Evolutionary conservation across 495 filamentous ascomycete species (phyloP).

Genomic region (Penicillium argentinense): DNA sequence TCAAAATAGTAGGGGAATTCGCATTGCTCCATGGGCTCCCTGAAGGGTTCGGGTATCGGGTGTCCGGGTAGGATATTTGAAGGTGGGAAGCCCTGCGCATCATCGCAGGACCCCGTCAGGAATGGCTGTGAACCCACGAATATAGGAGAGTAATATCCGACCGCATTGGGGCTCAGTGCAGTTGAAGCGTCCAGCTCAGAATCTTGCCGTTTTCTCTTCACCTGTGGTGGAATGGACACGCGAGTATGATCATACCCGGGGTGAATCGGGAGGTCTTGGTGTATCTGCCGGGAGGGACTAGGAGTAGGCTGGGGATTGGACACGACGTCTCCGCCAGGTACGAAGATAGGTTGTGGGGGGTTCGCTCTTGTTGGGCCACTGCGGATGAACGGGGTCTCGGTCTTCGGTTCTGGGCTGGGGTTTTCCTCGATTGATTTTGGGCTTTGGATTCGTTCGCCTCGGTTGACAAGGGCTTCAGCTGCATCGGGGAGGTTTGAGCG

Average conservation of each 20-base stretch:
- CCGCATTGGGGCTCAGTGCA: constrained; percentile 16
- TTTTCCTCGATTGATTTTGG: constrained; percentile 8
- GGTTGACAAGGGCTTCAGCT: constrained; percentile 13
- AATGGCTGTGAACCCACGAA: constrained; percentile 18
- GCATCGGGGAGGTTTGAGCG: constrained; percentile 36
- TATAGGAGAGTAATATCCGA: constrained; percentile 13
- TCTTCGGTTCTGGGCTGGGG: constrained; percentile 1
- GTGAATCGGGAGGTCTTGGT: constrained; percentile 13
- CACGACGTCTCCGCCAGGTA: background rate
- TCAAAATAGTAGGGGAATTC: constrained; percentile 35
- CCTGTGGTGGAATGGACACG: constrained; percentile 9
- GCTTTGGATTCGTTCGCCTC: constrained; percentile 9
- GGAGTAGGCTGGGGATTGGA: constrained; percentile 3
- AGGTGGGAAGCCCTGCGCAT: constrained; percentile 11
- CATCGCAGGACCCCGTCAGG: constrained; percentile 23
- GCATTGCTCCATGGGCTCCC: constrained; percentile 20
- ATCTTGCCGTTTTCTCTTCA: constrained; percentile 24
- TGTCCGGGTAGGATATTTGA: constrained; percentile 10
- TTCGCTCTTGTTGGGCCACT: constrained; percentile 1
- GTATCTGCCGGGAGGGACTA: constrained; percentile 10
- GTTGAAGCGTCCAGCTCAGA: constrained; percentile 15
- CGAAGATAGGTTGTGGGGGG: constrained; percentile 2
- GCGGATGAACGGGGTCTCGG: constrained; percentile 6
- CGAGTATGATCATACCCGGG: background rate
- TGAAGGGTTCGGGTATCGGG: constrained; percentile 8